Evolutionary conservation across 257 asterid species (phyloP).

Genomic region (Oldenlandia corymbosa): DNA sequence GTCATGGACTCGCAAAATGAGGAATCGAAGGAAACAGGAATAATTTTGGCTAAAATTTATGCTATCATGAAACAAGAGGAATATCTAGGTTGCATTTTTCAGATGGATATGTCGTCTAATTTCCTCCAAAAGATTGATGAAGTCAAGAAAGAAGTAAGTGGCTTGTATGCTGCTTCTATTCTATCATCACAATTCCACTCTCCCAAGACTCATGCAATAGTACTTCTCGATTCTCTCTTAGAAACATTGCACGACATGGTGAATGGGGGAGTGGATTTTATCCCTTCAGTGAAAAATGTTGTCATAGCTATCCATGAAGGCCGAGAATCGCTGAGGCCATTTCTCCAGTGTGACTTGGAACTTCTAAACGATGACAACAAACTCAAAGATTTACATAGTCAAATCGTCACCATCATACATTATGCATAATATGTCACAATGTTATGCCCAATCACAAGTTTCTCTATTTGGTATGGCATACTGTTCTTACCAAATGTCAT

Average conservation of each 20-base stretch:
- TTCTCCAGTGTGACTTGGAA: not conserved
- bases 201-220: conserved; percentile 11
- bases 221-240: conserved; percentile 1
- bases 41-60: not conserved
- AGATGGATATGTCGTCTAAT: not conserved
- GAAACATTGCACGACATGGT: not conserved
- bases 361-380: not conserved
- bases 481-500: not conserved
- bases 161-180: not conserved
- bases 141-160: not conserved
- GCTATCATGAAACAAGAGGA: not conserved
- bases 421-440: not conserved
- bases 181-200: not conserved
- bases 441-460: not conserved
- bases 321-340: not conserved
- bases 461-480: not conserved
- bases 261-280: not conserved
- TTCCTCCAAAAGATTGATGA: not conserved
- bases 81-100: not conserved
- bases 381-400: not conserved
- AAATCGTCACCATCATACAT: conserved; percentile 4
- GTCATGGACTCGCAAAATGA: not conserved
- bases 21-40: not conserved
- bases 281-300: not conserved
- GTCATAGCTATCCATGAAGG: not conserved